phyloP scores from a whole-genome alignment of 225 moss, liverwort and hornwort species.

The Physcomitrium patens region DNA sequence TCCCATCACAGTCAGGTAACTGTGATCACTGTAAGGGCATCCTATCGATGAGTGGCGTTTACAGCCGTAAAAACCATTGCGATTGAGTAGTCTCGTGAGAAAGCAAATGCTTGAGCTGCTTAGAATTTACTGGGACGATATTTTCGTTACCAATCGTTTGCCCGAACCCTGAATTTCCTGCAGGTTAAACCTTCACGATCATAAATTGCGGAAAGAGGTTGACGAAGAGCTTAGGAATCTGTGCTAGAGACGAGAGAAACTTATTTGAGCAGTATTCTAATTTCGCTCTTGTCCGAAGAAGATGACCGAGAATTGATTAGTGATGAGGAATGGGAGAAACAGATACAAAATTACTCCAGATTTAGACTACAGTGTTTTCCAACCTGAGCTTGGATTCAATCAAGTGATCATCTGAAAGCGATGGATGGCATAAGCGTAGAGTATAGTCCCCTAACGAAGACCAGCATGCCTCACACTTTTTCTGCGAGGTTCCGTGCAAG shows the following conservation, averaged over 20 bases:
- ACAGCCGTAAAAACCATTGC: slow-evolving; percentile 11
- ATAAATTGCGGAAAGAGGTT: slow-evolving; percentile 7
- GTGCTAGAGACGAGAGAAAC: background rate
- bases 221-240: slow-evolving; percentile 15
- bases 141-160: background rate
- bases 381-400: background rate
- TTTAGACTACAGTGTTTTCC: slow-evolving; percentile 6
- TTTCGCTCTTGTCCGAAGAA: slow-evolving; percentile 20
- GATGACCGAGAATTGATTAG: slow-evolving; percentile 12
- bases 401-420: slow-evolving; percentile 25
- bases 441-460: slow-evolving; percentile 5
- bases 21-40: slow-evolving; percentile 20
- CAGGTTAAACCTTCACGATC: slow-evolving; percentile 16
- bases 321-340: slow-evolving; percentile 9
- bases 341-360: background rate
- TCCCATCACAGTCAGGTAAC: slow-evolving; percentile 39
- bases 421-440: slow-evolving; percentile 13
- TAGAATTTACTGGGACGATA: slow-evolving; percentile 9
- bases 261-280: background rate
- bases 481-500: slow-evolving; percentile 20
- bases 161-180: slow-evolving; percentile 6
- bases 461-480: slow-evolving; percentile 24
- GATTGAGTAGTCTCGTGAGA: slow-evolving; percentile 11
- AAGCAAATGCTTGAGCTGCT: slow-evolving; percentile 7
- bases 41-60: background rate